Conservation (phyloP, 768 basidiomycete genomes). For the Pleurotus tuber-regium region DNA sequence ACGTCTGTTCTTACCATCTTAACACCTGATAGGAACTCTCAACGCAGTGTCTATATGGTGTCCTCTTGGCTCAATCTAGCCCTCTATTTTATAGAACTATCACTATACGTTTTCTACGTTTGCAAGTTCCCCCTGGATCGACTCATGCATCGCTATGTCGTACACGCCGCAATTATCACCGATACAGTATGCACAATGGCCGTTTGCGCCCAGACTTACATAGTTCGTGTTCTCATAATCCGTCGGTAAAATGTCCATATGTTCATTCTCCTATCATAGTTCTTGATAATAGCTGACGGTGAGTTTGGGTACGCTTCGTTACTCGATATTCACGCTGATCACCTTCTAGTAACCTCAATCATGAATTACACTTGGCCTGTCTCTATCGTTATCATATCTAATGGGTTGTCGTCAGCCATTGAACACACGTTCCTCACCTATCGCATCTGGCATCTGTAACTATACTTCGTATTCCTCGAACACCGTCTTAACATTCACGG, state of each 20-base stretch:
- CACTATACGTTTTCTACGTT: not conserved
- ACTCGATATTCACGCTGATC: not conserved
- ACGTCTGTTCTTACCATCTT: not conserved
- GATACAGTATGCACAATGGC: conserved; percentile 2
- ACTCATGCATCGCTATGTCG: not conserved
- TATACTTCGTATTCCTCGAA: not conserved
- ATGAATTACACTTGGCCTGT: not conserved
- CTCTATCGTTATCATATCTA: not conserved
- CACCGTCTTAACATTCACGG: not conserved
- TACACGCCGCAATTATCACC: not conserved
- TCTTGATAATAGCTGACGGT: not conserved
- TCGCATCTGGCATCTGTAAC: conserved; percentile 4
- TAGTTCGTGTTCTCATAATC: not conserved
- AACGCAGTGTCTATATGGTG: not conserved
- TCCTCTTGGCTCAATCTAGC: conserved; percentile 3
- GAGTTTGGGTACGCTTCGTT: not conserved
- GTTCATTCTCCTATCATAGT: not conserved
- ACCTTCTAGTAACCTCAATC: not conserved
- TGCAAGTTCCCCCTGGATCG: not conserved
- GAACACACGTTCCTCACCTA: conserved; percentile 8
- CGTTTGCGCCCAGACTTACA: not conserved
- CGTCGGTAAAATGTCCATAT: not conserved
- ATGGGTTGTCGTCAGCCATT: conserved; percentile 1
- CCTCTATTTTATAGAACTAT: not conserved
- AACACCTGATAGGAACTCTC: not conserved